These are phyloP conservation scores for Xylariales sp. DNA, from an alignment of 2,329 filamentous ascomycete genomes.

Conservation along the genomic window DNA sequence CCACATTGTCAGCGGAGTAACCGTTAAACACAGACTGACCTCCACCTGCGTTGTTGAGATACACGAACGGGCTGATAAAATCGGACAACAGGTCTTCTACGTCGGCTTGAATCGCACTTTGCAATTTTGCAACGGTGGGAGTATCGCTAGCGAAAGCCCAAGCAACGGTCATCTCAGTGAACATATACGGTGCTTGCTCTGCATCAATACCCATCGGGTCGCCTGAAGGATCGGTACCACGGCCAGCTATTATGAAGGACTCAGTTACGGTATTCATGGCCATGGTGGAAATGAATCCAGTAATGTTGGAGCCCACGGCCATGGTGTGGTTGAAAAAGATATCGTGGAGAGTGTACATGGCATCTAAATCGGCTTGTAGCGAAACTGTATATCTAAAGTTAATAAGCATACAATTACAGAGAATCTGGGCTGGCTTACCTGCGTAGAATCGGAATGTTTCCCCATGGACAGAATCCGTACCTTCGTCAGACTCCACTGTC, in stretches of 20 bases:
- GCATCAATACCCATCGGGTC: not conserved
- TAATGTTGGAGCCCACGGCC: not conserved
- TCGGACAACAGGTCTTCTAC: not conserved
- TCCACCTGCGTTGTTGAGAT: not conserved
- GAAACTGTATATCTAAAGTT: no score
- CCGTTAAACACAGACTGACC: not conserved
- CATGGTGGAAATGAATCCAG: not conserved
- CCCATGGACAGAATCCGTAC: not conserved
- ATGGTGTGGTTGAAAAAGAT: not conserved
- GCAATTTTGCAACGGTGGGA: not conserved
- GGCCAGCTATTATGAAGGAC: not conserved
- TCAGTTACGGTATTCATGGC: not conserved
- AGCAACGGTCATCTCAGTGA: not conserved
- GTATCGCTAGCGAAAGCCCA: not conserved
- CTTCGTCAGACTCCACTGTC: not conserved
- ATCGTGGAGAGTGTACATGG: not conserved
- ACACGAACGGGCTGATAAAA: not conserved
- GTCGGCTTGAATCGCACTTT: not conserved
- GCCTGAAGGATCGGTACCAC: not conserved
- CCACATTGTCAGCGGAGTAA: not conserved
- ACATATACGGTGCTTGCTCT: not conserved
- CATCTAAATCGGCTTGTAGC: not conserved
- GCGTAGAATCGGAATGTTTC: not conserved
- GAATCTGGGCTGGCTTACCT: no score
- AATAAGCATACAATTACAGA: no score